phyloP scores from a whole-genome alignment of 2,329 filamentous ascomycete species.

The Clonostachys byssicola region DNA sequence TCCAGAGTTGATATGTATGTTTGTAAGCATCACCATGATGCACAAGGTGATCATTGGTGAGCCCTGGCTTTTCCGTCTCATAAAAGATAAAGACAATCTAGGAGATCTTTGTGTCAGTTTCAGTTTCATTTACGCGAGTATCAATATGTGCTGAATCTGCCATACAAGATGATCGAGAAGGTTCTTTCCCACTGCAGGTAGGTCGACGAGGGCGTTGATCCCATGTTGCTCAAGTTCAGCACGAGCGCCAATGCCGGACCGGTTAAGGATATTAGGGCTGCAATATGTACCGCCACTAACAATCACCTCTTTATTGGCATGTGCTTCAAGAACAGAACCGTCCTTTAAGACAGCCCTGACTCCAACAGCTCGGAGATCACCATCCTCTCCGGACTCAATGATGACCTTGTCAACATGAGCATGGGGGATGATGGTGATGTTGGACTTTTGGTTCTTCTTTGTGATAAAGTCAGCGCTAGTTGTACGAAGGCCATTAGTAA shows the following conservation, averaged over 20 bases:
- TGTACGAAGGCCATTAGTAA: conserved; percentile 44
- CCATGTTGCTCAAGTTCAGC: conserved; percentile 32
- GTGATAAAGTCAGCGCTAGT: conserved; percentile 49
- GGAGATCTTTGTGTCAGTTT: conserved; percentile 17
- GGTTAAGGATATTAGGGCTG: conserved; percentile 45
- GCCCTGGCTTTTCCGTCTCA: conserved; percentile 42
- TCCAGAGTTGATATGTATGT: conserved; percentile 49
- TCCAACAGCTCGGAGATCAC: conserved; percentile 35
- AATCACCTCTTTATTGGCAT: conserved; percentile 29
- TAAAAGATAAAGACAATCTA: conserved; percentile 58
- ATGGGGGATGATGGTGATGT: conserved; percentile 42
- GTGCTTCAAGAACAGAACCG: conserved; percentile 31
- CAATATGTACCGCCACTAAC: conserved; percentile 43
- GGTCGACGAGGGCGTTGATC: conserved; percentile 34
- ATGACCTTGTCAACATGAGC: conserved; percentile 48
- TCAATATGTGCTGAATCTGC: background rate
- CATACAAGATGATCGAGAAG: conserved; percentile 28
- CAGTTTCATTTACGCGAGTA: background rate
- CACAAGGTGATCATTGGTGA: conserved; percentile 50
- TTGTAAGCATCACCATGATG: conserved; percentile 48
- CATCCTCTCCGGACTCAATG: conserved; percentile 25
- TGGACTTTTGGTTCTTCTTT: conserved; percentile 27
- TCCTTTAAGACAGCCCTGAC: conserved; percentile 33
- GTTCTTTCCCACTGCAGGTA: conserved; percentile 45
- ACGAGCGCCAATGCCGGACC: conserved; percentile 45